These are phyloP conservation scores for Chaetomium globosum DNA, from an alignment of 2,329 filamentous ascomycete genomes.

Conservation along the genomic window DNA sequence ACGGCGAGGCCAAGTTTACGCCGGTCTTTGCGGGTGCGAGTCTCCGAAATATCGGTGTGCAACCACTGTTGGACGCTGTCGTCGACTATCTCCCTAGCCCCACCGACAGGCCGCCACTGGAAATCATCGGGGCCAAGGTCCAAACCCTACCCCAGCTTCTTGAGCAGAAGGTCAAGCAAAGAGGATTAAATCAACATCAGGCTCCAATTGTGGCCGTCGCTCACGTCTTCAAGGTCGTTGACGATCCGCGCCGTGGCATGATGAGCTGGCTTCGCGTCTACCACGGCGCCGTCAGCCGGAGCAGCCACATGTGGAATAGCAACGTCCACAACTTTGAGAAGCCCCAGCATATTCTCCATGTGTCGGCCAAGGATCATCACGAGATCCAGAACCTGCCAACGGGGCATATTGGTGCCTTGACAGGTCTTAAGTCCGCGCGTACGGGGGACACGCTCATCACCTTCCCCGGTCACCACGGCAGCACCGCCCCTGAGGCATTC, in stretches of 20 bases:
- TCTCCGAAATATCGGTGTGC: constrained; percentile 90
- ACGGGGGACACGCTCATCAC: constrained; percentile 91
- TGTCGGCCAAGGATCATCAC: constrained; percentile 84
- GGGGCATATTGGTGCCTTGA: constrained; percentile 92
- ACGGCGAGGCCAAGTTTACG: constrained; percentile 70
- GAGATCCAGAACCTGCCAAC: constrained; percentile 78
- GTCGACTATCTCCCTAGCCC: constrained; percentile 86
- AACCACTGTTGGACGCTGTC: constrained; percentile 85
- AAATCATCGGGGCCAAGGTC: constrained; percentile 67
- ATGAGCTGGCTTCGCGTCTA: constrained; percentile 93
- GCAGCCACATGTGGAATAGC: constrained; percentile 81
- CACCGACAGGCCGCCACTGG: constrained; percentile 74
- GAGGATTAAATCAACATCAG: constrained; percentile 41
- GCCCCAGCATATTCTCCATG: constrained; percentile 79
- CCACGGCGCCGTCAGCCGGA: constrained; percentile 75
- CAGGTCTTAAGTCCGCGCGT: constrained; percentile 84
- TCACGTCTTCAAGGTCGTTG: constrained; percentile 92
- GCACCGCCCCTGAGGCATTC: constrained; percentile 66
- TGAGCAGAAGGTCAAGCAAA: constrained; percentile 39
- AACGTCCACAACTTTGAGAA: constrained; percentile 78
- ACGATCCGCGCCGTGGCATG: constrained; percentile 81
- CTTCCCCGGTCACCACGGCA: constrained; percentile 60
- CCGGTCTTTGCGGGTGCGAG: constrained; percentile 91
- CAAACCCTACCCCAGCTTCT: constrained; percentile 51
- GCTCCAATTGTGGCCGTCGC: constrained; percentile 52